Conservation (phyloP, 495 filamentous ascomycete genomes). For the Talaromyces proteolyticus region DNA sequence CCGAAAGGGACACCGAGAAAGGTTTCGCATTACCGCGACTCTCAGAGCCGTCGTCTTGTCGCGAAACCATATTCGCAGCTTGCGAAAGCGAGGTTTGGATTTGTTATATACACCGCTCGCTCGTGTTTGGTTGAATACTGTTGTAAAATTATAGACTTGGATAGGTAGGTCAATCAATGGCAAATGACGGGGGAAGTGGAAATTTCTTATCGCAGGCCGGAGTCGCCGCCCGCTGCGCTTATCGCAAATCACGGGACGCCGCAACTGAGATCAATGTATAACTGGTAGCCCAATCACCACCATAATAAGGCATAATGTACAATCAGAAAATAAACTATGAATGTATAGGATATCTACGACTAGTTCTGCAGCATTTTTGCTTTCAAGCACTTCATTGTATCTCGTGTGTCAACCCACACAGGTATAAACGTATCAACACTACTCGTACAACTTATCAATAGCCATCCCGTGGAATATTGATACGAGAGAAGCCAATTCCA, state of each 20-base stretch:
- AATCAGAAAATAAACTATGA: background rate
- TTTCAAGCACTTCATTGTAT: background rate
- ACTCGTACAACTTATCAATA: background rate
- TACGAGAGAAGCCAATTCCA: background rate
- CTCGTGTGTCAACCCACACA: background rate
- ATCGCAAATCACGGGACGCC: background rate
- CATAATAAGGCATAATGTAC: background rate
- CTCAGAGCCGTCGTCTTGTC: background rate
- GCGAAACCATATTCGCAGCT: background rate
- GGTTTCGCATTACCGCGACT: background rate
- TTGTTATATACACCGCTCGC: no score
- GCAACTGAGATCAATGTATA: background rate
- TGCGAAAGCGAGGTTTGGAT: no score
- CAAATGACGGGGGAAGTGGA: background rate
- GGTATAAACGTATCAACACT: background rate
- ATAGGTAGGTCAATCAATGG: background rate
- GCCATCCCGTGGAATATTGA: background rate
- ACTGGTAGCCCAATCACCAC: background rate
- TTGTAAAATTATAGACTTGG: no score
- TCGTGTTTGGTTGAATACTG: no score
- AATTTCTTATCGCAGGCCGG: background rate
- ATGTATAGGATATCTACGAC: background rate
- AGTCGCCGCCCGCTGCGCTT: background rate
- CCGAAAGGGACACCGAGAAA: conserved; percentile 6
- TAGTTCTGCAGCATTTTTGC: background rate